phyloP scores from a whole-genome alignment of 225 moss, liverwort and hornwort genomes.

The Neckera pumila region DNA sequence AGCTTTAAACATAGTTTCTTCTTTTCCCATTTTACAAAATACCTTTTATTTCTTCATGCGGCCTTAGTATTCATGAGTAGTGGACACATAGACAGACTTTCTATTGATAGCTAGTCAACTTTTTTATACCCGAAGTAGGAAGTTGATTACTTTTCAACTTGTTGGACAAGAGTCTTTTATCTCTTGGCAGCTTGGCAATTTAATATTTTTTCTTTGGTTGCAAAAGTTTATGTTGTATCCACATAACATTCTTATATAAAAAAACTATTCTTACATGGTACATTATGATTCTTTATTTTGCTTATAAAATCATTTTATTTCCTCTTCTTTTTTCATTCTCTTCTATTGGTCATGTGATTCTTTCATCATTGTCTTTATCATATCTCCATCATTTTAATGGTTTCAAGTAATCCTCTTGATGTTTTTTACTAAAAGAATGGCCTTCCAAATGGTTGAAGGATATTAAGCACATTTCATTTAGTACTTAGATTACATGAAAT shows the following conservation, averaged over 20 bases:
- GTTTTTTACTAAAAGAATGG: neutral
- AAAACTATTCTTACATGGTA: neutral
- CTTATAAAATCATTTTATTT: neutral
- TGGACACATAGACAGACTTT: neutral
- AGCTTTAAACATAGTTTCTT: fast-evolving
- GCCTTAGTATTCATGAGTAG: neutral
- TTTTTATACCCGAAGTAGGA: neutral
- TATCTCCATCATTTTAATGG: neutral
- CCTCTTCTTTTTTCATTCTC: neutral
- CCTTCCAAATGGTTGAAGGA: neutral
- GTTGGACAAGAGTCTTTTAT: neutral
- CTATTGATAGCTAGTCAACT: neutral
- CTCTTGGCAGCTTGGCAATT: neutral
- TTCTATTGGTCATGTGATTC: neutral
- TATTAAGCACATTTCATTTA: neutral
- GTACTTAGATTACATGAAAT: neutral
- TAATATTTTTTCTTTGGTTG: neutral
- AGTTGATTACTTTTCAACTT: neutral
- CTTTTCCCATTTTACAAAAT: neutral
- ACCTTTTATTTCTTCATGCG: neutral
- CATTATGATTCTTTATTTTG: neutral
- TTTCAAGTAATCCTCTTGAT: neutral
- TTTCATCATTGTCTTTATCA: neutral
- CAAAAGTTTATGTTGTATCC: neutral
- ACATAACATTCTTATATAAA: neutral